Conservation (phyloP, 148 eudicot genomes). For the Cornus florida region DNA sequence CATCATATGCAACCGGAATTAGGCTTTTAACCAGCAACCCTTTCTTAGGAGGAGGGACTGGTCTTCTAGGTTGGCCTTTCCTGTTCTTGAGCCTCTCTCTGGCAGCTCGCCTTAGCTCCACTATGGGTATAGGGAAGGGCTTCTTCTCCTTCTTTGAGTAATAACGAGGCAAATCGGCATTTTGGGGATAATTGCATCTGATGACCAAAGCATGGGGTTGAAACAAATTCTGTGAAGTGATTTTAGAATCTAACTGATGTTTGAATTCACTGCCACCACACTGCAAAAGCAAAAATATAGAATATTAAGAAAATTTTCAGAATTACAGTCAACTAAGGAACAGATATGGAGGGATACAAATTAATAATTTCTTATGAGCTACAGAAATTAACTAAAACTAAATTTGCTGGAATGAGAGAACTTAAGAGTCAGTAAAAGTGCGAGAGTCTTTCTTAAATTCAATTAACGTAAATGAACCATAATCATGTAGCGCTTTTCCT, state of each 20-base stretch:
- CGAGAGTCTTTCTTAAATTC: not conserved
- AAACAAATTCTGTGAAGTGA: slow-evolving; percentile 22
- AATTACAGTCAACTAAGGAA: not conserved
- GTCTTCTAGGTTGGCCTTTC: slow-evolving; percentile 62
- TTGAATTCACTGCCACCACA: slow-evolving; percentile 30
- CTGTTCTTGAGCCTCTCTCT: slow-evolving; percentile 77
- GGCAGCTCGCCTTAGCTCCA: slow-evolving; percentile 93
- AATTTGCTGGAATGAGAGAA: not conserved
- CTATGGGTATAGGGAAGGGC: slow-evolving; percentile 86
- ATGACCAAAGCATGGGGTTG: slow-evolving; percentile 35
- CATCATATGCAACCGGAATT: slow-evolving; percentile 83
- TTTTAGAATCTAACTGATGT: slow-evolving; percentile 24
- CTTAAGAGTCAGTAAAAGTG: not conserved
- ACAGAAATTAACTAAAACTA: not conserved
- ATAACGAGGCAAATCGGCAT: slow-evolving; percentile 84
- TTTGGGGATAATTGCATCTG: slow-evolving; percentile 70
- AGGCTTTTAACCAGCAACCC: slow-evolving; percentile 76
- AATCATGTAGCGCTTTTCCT: not conserved
- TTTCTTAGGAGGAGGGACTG: slow-evolving; percentile 75
- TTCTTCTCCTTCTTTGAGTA: slow-evolving; percentile 85
- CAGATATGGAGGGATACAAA: not conserved
- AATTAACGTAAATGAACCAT: too few species aligned
- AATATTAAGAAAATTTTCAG: not conserved
- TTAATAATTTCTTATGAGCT: not conserved
- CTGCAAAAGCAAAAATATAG: slow-evolving; percentile 33